Evolutionary conservation across 352 stramenopile genomes (phyloP), one percentile per base, ranked within the genome.

Genomic region (Pythium aquatile): DNA sequence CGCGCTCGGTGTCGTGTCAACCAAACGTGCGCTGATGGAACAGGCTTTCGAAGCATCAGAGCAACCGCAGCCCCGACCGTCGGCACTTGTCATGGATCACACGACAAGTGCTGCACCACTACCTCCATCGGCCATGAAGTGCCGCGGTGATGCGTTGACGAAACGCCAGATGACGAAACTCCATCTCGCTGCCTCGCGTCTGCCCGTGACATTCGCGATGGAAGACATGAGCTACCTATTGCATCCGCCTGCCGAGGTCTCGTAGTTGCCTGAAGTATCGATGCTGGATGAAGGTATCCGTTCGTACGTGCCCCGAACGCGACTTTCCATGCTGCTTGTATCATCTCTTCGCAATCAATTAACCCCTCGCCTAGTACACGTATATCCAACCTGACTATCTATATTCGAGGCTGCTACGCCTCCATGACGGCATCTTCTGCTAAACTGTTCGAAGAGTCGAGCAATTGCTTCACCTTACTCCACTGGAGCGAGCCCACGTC

Each of bases 401-500:
- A 4, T 42, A 42, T 42, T 42, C 9, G 16, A 9, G 4, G 32
- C 26, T 51, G 29, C 26, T 40, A 11, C 17, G 32, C 39, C 55
- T 68, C 62, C 7, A 59, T 35, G 8, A 60, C 60, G 2, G 42
- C 33, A 8, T 39, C 47, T 6, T 53, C 54, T 13, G 33, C 26
- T 0, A 51, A 33, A 11, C 58, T 11, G 16, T 58, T 48, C 1
- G 33, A 51, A 7, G 68, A 46, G 29, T 72, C 69, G 4, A 79
- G 39, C 14, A 79, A 64, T 37, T 61, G 42, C 55, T 70, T 62
- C 52, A 79, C 66, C 26, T 68, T 42, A 30, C 26, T 40, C 74
- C 74, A 81, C 29, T 68, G 47, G 51, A 73, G 52, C 42, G 60
- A 61, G 11, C 70, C 60, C 1, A 74, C 40, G 51, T 91, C 82